phyloP scores from a whole-genome alignment of 805 yeast species.

The Naumovozyma dairenensis region DNA sequence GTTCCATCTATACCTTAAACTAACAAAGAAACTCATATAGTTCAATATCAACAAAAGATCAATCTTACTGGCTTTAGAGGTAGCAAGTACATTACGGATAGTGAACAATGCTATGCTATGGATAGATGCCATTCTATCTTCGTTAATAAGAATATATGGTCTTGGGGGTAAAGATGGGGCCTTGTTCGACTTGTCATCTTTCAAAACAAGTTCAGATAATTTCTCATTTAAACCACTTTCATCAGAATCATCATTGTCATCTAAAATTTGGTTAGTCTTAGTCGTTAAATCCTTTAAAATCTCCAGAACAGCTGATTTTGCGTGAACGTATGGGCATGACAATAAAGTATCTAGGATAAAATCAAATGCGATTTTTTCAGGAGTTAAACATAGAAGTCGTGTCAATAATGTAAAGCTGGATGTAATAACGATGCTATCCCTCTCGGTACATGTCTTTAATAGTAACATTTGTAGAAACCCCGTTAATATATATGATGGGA shows the following conservation, averaged over 20 bases:
- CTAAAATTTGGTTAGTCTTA: conserved; percentile 17
- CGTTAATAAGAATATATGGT: conserved; percentile 35
- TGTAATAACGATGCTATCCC: conserved; percentile 31
- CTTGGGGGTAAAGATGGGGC: conserved; percentile 27
- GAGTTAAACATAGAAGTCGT: conserved; percentile 47
- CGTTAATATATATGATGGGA: conserved; percentile 28
- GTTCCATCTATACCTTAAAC: conserved; percentile 29
- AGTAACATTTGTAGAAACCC: conserved; percentile 37
- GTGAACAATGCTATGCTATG: conserved; percentile 33
- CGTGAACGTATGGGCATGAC: conserved; percentile 56
- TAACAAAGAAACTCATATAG: conserved; percentile 44
- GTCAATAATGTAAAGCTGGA: conserved; percentile 51
- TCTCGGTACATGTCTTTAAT: conserved; percentile 29
- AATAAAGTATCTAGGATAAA: conserved; percentile 58
- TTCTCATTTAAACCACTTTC: neutral
- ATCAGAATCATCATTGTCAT: neutral
- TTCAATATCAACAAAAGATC: conserved; percentile 32
- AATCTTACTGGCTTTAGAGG: conserved; percentile 15
- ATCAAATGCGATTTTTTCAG: conserved; percentile 46
- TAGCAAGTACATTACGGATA: conserved; percentile 13
- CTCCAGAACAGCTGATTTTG: conserved; percentile 51
- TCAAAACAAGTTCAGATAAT: neutral
- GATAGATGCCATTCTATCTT: conserved; percentile 35
- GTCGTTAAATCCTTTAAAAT: conserved; percentile 58
- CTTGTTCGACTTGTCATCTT: conserved; percentile 1